Evolutionary conservation across 805 yeast species (phyloP).

Genomic region (Ogataea populi-albae): DNA sequence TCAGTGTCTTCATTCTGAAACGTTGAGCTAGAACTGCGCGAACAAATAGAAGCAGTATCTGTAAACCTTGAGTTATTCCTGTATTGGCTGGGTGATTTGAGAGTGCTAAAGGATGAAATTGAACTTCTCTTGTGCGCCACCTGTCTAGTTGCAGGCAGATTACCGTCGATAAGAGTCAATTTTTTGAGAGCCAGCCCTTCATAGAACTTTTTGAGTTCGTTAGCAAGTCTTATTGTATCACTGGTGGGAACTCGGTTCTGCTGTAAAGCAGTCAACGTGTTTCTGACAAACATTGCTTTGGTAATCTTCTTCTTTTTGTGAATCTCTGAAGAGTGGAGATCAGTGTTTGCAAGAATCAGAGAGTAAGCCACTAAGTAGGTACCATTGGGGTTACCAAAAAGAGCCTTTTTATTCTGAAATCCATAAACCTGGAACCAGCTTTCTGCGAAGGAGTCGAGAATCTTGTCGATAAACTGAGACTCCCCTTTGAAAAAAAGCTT

Average conservation of each 20-base stretch:
- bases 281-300: constrained; percentile 43
- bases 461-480: constrained; percentile 74
- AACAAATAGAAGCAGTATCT: constrained; percentile 12
- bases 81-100: constrained; percentile 3
- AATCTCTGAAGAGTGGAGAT: constrained; percentile 57
- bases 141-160: constrained; percentile 4
- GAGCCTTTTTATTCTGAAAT: constrained; percentile 25
- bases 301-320: constrained; percentile 39
- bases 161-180: constrained; percentile 14
- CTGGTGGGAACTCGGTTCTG: constrained; percentile 25
- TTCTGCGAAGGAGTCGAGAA: constrained; percentile 63
- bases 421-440: constrained; percentile 57
- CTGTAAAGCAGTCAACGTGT: constrained; percentile 47
- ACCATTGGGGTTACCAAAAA: constrained; percentile 49
- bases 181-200: constrained; percentile 40
- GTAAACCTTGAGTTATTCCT: neutral
- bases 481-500: constrained; percentile 77
- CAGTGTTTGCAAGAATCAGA: constrained; percentile 70
- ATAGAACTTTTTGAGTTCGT: constrained; percentile 40
- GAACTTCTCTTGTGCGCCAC: constrained; percentile 10
- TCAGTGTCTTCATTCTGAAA: constrained; percentile 1
- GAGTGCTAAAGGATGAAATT: constrained; percentile 8
- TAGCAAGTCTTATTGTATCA: constrained; percentile 33
- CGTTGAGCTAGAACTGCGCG: constrained; percentile 6
- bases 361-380: constrained; percentile 73